phyloP scores from a whole-genome alignment of 2,329 filamentous ascomycete species.

The Penicillium sp. region DNA sequence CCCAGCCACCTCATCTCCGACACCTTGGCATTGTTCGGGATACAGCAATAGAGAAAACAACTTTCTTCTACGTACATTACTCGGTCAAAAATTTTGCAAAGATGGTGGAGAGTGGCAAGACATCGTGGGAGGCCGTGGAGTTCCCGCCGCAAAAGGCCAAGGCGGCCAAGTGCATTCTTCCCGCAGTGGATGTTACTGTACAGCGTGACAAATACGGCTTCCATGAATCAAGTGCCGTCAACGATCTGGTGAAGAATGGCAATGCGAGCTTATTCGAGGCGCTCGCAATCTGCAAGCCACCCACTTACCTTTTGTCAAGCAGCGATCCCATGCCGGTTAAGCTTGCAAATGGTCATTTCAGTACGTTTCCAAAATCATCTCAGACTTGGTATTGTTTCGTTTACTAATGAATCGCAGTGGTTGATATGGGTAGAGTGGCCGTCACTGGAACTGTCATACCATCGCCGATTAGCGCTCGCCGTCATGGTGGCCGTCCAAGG shows the following conservation, averaged over 20 bases:
- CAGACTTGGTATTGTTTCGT: not conserved
- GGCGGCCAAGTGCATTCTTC: constrained; percentile 35
- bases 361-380: constrained; percentile 31
- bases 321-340: constrained; percentile 43
- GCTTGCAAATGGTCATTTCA: constrained; percentile 39
- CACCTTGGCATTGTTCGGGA: constrained; percentile 64
- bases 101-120: constrained; percentile 57
- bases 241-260: constrained; percentile 49
- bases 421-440: constrained; percentile 14
- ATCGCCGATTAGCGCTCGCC: constrained; percentile 12
- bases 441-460: constrained; percentile 18
- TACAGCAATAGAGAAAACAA: constrained; percentile 54
- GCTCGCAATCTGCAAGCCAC: constrained; percentile 40
- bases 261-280: constrained; percentile 53
- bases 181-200: constrained; percentile 40
- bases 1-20: constrained; percentile 64
- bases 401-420: constrained; percentile 14
- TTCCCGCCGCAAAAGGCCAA: constrained; percentile 42
- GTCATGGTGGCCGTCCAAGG: constrained; percentile 25
- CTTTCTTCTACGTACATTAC: constrained; percentile 62
- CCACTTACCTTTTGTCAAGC: constrained; percentile 41
- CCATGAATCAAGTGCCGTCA: constrained; percentile 39
- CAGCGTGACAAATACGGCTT: constrained; percentile 58
- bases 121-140: constrained; percentile 61
- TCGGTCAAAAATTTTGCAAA: constrained; percentile 59